A percentile compares a stretch with the other conserved stretches of the same genome.
These are phyloP conservation scores for Elongisporangium senticosum DNA, from an alignment of 352 stramenopile genomes.

Conservation along the genomic window DNA sequence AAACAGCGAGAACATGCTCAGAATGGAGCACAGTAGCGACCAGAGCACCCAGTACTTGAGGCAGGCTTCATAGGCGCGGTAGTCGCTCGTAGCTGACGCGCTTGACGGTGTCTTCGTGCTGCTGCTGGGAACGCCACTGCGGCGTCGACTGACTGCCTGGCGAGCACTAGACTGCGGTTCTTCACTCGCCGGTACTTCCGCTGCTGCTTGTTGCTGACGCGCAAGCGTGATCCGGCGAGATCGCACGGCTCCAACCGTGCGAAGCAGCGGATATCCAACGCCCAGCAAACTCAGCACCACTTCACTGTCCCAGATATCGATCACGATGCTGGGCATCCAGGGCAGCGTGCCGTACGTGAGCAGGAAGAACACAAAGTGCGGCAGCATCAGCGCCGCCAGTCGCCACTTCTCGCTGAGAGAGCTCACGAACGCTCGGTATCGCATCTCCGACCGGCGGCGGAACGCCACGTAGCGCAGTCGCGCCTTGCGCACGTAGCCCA, in stretches of 20 bases:
- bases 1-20: slow-evolving; percentile 58
- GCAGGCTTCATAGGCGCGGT: slow-evolving; percentile 64
- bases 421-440: slow-evolving; percentile 60
- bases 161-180: not conserved
- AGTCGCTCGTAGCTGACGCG: slow-evolving; percentile 45
- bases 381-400: slow-evolving; percentile 48
- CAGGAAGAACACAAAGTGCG: slow-evolving; percentile 59
- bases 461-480: slow-evolving; percentile 46
- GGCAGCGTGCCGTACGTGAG: slow-evolving; percentile 52
- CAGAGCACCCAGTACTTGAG: slow-evolving; percentile 85
- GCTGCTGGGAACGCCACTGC: not conserved
- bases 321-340: slow-evolving; percentile 39
- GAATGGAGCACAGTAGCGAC: slow-evolving; percentile 40
- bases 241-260: slow-evolving; percentile 58
- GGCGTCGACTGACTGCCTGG: not conserved
- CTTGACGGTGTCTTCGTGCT: not conserved
- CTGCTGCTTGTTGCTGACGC: not conserved
- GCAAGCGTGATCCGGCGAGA: not conserved
- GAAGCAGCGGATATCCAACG: slow-evolving; percentile 57
- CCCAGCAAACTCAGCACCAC: slow-evolving; percentile 52
- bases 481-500: slow-evolving; percentile 59
- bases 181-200: not conserved
- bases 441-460: slow-evolving; percentile 39
- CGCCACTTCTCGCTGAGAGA: slow-evolving; percentile 72
- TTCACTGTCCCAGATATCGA: slow-evolving; percentile 52